Conservation (phyloP, 805 yeast species). For the Yamadazyma laniorum region DNA sequence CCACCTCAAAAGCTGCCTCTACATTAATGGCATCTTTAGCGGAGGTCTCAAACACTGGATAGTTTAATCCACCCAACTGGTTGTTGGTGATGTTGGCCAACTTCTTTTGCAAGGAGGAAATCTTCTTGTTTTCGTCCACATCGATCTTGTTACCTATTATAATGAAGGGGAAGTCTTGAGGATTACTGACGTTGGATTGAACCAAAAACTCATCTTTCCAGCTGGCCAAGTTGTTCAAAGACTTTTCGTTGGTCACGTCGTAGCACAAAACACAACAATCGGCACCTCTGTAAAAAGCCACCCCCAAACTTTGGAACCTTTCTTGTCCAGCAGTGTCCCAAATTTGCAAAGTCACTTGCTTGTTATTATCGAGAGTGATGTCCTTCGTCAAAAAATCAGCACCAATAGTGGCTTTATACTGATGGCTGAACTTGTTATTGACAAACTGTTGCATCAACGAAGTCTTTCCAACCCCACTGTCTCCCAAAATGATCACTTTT, state of each 20-base stretch:
- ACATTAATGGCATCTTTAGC: conserved; percentile 96
- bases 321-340: conserved; percentile 99
- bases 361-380: conserved; percentile 80
- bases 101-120: conserved; percentile 55
- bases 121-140: conserved; percentile 85
- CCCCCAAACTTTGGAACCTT: conserved; percentile 93
- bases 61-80: conserved; percentile 59
- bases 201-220: conserved; percentile 96
- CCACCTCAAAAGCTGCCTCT: conserved; percentile 92
- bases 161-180: conserved; percentile 94
- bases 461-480: conserved; percentile 97
- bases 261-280: conserved; percentile 96
- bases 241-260: conserved; percentile 92
- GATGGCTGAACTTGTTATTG: conserved; percentile 89
- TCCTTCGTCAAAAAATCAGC: conserved; percentile 96
- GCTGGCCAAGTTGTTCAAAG: conserved; percentile 81
- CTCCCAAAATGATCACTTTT: conserved; percentile 91
- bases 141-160: conserved; percentile 94
- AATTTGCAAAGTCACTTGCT: conserved; percentile 75
- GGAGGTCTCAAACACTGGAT: conserved; percentile 93
- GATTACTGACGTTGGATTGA: conserved; percentile 90
- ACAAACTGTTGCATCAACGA: conserved; percentile 97
- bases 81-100: conserved; percentile 45
- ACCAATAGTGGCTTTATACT: conserved; percentile 96
- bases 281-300: conserved; percentile 96